Base-by-base conservation (phyloP, 208 protist genomes). In the Angomonas ambiguus region DNA sequence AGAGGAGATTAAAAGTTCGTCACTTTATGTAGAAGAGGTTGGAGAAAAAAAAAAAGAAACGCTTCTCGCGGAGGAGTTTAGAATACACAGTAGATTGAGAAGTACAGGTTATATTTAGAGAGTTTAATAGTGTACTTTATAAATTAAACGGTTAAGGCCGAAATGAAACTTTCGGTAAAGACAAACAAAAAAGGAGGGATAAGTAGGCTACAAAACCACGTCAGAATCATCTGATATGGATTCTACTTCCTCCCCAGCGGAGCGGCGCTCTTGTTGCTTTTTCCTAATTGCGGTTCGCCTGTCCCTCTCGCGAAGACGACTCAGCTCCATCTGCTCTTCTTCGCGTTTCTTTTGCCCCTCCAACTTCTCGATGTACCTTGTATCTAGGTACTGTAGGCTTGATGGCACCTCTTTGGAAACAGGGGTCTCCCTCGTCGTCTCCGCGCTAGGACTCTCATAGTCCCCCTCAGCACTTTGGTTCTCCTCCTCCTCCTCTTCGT, bases 401-500 rank as follows among this genome's bases (percentile, higher is more conserved):
- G 25, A 30, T 30, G 53, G 53, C 13, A 8, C 2, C n/a, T n/a
- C n/a, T n/a, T n/a, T n/a, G n/a, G n/a, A n/a, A n/a, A n/a, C n/a
- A n/a, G n/a, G n/a, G n/a, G n/a, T n/a, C n/a, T 60, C 24, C 53
- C 22, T 27, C 49, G 10, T 56, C 24, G 5, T 8, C 25, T n/a
- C 28, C 8, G 18, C 16, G 4, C 8, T 18, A 55, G 8, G 3
- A 18, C 49, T 25, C 3, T 55, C 25, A 2, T 33, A 4, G 8
- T 32, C 53, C 13, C 28, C 22, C 53, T 4, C 5, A 6, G 2
- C 22, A 60, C 24, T 8, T 22, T n/a, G 8, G 13, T 11, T 32
- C 35, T 60, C 53, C 34, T 62, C 57, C 0, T 41, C 63, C n/a
- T 66, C 34, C 22, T 65, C 69, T 0, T 77, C 76, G 31, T 18